Evolutionary conservation across 1,284 basidiomycete species (phyloP), one percentile per base, ranked within the genome.

Genomic region (Lignosus rhinocerotis): DNA sequence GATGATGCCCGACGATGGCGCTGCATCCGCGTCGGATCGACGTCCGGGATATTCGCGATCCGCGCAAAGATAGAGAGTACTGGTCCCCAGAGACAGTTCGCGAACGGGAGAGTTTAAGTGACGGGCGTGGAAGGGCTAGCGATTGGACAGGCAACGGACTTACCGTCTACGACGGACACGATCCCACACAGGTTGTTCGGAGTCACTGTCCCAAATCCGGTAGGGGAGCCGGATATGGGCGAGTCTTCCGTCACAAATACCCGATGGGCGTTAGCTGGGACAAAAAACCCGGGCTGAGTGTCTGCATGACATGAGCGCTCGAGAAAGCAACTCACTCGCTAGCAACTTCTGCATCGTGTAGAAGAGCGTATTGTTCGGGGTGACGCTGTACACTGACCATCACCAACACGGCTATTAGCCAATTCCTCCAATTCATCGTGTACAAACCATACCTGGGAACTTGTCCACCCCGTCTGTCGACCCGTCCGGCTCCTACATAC

Each of bases 101-200:
- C 21, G 48, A 41, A 41, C 8, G 34, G 2, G 6, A 6, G 34
- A 47, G 3, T 42, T 46, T 51, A 42, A 49, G 16, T 42, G 38
- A 42, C 32, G 17, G 45, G 36, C 51, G 33, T 32, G 17, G 31
- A 31, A 39, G 25, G 16, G 21, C 9, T n/a, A 53, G 3, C 38
- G 14, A 39, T 9, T 52, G 38, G 33, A 38, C 59, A n/a, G 31
- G 16, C 21, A 36, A 14, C n/a, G 63, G n/a, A 73, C 83, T 60
- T 67, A 92, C 89, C 84, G 66, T 92, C 89, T 30, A 90, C 87
- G 55, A 88, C 81, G n/a, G 90, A 92, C 11, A 91, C 85, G 36
- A 92, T 81, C 9, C 89, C 89, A 7, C 78, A 84, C 9, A 89
- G 76, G 61, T 80, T 83, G n/a, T 81, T 78, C 70, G 70, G 54